Base-by-base conservation (phyloP, 257 asterid genomes). In the Anisodus tanguticus region DNA sequence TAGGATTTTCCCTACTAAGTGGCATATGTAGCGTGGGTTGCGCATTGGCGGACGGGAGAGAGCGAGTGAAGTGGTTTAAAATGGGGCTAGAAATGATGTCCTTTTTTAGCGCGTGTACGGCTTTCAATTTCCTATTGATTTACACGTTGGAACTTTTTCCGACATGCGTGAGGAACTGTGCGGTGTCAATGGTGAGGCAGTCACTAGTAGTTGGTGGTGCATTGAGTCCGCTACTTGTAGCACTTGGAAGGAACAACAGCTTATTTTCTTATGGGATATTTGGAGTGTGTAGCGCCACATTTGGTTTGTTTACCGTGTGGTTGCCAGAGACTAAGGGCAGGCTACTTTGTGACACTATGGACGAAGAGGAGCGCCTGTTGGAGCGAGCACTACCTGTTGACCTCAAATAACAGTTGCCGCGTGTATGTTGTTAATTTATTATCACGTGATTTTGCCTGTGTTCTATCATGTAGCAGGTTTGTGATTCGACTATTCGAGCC, bases 81-180 rank as follows among this genome's bases (percentile, higher is more conserved):
- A 86, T 92, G 10, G 92, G 37, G 80, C 59, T 95, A 5, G 98
- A 93, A 39, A 57, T 93, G 70, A 43, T 92, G 12, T 91, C 97
- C 0, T 95, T 93, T 41, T 90, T 87, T 81, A 37, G 92, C 70
- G 94, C 93, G 0, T 90, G 92, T 74, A 86, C 95, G 3, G 91
- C 90, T 0, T 91, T 88, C 47, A 88, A 89, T 43, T 86, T 92
- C 12, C 83, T 89, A 0, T 4, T 91, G 87, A 89, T 93, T 1
- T 92, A 88, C 88, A 86, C 93, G 3, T 10, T 95, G n/a, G 98
- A 95, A 84, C 45, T 95, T 68, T 95, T 93, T 43, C 98, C 98
- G 0, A 95, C 98, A 5, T 87, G 92, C 35, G 93, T 93, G 26
- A 85, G 98, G 85, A 95, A 92, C 85, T 95, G 94, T 0, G 97